Evolutionary conservation across 495 filamentous ascomycete species (phyloP).

Genomic region (Pyronema domesticum): DNA sequence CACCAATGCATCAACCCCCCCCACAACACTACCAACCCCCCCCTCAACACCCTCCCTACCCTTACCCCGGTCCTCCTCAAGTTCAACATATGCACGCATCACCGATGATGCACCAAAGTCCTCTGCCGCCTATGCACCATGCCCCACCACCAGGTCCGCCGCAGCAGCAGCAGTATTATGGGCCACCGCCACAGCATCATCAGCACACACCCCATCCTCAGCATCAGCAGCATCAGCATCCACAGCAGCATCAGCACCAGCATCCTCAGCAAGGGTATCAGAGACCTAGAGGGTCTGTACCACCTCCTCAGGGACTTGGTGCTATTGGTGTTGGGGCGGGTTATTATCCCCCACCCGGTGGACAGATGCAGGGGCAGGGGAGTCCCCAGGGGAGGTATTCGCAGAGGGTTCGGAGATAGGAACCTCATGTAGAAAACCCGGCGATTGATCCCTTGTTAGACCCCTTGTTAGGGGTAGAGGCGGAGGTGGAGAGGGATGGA

Average conservation of each 20-base stretch:
- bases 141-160: neutral
- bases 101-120: neutral
- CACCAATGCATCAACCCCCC: slow-evolving; percentile 7
- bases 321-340: slow-evolving; percentile 14
- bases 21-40: neutral
- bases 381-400: no score
- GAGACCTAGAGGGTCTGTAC: slow-evolving; percentile 10
- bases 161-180: slow-evolving; percentile 12
- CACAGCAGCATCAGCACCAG: neutral
- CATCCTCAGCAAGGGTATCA: neutral
- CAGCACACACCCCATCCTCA: slow-evolving; percentile 8
- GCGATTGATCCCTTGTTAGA: no score
- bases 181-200: neutral
- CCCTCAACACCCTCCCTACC: neutral
- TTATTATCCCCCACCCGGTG: neutral
- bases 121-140: neutral
- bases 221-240: slow-evolving; percentile 3
- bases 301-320: slow-evolving; percentile 20
- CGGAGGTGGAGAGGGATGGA: no score
- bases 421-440: no score
- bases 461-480: no score
- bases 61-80: neutral
- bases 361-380: neutral
- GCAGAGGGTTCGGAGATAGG: no score
- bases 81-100: neutral